A percentile compares a stretch with the other conserved stretches of the same genome.
Evolutionary conservation across 805 yeast species (phyloP).

Genomic region (Saturnispora zaruensis): DNA sequence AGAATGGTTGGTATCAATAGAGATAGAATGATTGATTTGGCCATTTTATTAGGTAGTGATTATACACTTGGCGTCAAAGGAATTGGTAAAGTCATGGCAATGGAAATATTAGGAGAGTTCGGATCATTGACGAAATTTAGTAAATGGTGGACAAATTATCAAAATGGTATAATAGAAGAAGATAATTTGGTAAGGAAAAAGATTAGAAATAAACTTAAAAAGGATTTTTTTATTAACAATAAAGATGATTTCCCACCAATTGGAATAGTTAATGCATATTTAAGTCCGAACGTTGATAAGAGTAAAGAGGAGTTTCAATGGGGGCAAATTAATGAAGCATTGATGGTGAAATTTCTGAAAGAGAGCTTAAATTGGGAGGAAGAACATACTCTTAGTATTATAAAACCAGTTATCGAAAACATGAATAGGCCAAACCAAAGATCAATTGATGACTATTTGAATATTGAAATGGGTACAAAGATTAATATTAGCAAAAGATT

Average conservation of each 20-base stretch:
- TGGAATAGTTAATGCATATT: constrained; percentile 64
- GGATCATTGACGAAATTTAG: constrained; percentile 35
- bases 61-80: constrained; percentile 91
- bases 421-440: constrained; percentile 58
- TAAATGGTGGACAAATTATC: constrained; percentile 51
- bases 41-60: constrained; percentile 84
- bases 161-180: constrained; percentile 31
- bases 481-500: constrained; percentile 53
- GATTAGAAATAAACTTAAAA: constrained; percentile 48
- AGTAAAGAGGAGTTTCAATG: constrained; percentile 74
- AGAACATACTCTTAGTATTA: constrained; percentile 66
- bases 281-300: constrained; percentile 73
- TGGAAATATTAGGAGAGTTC: constrained; percentile 86
- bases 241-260: constrained; percentile 58
- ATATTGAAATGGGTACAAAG: constrained; percentile 43
- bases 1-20: constrained; percentile 58
- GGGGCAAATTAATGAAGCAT: constrained; percentile 86
- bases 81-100: constrained; percentile 86
- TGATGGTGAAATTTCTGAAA: constrained; percentile 60
- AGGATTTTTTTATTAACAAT: constrained; percentile 37
- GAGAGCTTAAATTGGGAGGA: constrained; percentile 73
- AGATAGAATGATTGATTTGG: constrained; percentile 64
- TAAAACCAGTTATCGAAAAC: constrained; percentile 77
- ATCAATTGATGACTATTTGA: constrained; percentile 60
- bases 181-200: constrained; percentile 42